Evolutionary conservation across 2,329 filamentous ascomycete genomes (phyloP), one percentile per base, ranked within the genome.

Genomic region (Pestalotiopsis sp.): DNA sequence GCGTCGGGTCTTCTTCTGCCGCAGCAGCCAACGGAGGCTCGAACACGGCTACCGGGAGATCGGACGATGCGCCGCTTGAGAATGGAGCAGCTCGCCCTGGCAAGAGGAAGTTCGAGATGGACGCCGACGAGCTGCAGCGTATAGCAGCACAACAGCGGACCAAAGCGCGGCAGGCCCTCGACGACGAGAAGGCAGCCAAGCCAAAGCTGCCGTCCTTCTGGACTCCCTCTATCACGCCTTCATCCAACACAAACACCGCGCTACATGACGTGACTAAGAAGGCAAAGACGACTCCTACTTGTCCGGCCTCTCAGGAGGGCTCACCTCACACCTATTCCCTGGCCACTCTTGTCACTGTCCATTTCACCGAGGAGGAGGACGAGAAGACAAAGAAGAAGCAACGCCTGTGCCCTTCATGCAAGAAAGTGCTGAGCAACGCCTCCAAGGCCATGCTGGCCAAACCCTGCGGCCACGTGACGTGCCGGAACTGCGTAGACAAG

Each of bases 391-490:
- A 77, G 66, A 80, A 82, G 70, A 76, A 72, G 60, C 68, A 70
- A 12, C 77, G 87, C 49, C 86, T 92, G 64, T 99, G 95, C 79
- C 96, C 96, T 0, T 91, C 92, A 60, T 99, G 95, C 81, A 90
- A 92, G 72, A 97, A 97, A 80, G 86, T 84, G 1, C 85, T 98
- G 13, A 92, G 89, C 61, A 98, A 98, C 77, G 87, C 92, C 3
- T 92, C 93, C 3, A 93, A 92, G 77, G 93, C 95, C 0, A 89
- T 95, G 78, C 84, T 98, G 65, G 91, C 93, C 2, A 95, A 93
- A 78, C 93, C 93, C 0, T 99, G 95, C 75, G 95, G 95, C 0
- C 95, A 99, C 78, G 94, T 98, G 0, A 81, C 98, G 25, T 99
- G 95, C 80, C 91, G 92, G 75, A 91, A 88, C 52, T 98, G 95